Base-by-base conservation (phyloP, 345 rosid species). In the Lagerstroemia speciosa region DNA sequence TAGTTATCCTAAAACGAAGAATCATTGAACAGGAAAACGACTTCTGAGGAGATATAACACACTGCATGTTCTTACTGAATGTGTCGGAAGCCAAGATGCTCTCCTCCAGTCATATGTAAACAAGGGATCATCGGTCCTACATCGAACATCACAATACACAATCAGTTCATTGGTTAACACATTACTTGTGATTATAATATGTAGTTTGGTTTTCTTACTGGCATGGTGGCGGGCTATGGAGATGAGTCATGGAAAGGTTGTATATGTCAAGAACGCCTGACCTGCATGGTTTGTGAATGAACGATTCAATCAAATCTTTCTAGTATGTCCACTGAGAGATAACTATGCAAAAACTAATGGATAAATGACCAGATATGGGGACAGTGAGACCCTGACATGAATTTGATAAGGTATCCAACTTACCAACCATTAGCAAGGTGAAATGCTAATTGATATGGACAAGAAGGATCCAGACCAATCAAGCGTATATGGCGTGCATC, bases 201-300 rank as follows among this genome's bases (percentile, higher is more conserved):
- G 33, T 27, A 19, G 38, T 9, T 36, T 9, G 12, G 38, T 29
- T 71, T 52, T 77, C 98, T 89, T 80, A 91, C 97, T 89, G 74
- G 96, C 97, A 91, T 67, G 94, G 84, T 20, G 94, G 97, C 38
- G 97, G 97, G 81, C 97, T 89, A 78, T 93, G 98, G 71, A 93
- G 86, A 73, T 91, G 98, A 62, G 89, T 86, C 70, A 91, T 87
- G 79, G 80, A 67, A 69, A 66, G 70, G 76, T 78, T 86, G 70
- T 82, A 66, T 63, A 88, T 78, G 78, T 93, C 87, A 73, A 93
- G 40, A 78, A 93, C 86, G 69, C 96, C 98, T 0, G 98, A 93
- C 98, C 97, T 91, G 82, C 77, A 76, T 31, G 32, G 5, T 68
- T 38, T 70, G 20, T 36, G 8, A 9, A 9, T 9, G 8, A 5